Evolutionary conservation across 1,284 basidiomycete genomes (phyloP), one percentile per base, ranked within the genome.

Genomic region (Termitomyces sp.): DNA sequence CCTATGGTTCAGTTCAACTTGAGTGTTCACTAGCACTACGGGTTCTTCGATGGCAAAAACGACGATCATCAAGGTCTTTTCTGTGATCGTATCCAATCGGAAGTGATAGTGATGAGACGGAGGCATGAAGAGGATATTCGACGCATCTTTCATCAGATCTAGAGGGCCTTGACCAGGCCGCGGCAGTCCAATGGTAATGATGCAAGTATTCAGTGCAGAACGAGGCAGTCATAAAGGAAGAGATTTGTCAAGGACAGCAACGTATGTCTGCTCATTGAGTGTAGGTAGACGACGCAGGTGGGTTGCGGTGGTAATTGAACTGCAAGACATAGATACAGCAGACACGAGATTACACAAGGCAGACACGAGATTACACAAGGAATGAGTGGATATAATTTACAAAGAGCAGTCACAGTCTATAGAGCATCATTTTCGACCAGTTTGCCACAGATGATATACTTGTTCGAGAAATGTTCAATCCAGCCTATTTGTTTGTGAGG

Each of bases 391-490:
- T 46, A 35, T 21, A 35, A 13, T 16, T 35, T 26, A 46, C 33
- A 37, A 46, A 43, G 24, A 43, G 38, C 18, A 50, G 54, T 53
- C 38, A 53, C 38, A 59, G 33, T 55, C 53, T 62, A 78, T 56
- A 70, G 59, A 51, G 71, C 75, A 55, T 73, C 79, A 60, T 89
- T 90, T 68, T 92, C 86, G 46, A 92, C 87, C 21, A 95, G 78
- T 62, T 81, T 85, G 41, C 93, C 93, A 64, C 88, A 91, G 48
- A 91, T 69, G 60, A 90, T 87, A 66, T 94, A 94, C 67, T 94
- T 94, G 76, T 83, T 84, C 31, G 83, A 80, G 68, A 95, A 94
- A 66, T 94, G 91, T 35, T 92, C 89, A 58, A 91, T 86, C 92
- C 92, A 95, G 28, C 90, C 87, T 86, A 58, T 34, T 34, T 46